A percentile compares a stretch with the other conserved stretches of the same genome.
phyloP scores from a whole-genome alignment of 805 yeast genomes.

The Candida quercuum region DNA sequence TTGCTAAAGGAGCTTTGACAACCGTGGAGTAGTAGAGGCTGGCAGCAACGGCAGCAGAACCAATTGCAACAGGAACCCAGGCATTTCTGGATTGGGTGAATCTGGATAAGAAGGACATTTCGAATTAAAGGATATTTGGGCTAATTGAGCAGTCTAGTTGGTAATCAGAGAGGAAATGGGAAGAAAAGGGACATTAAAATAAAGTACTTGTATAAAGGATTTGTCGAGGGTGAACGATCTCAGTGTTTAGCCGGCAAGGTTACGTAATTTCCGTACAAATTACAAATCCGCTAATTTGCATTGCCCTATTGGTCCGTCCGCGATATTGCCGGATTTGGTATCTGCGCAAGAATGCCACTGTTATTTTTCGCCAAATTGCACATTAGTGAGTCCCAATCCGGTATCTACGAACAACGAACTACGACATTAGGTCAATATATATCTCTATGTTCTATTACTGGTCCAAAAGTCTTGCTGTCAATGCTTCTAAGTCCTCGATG shows the following conservation, averaged over 20 bases:
- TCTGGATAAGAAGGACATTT: conserved; percentile 25
- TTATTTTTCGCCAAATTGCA: too few relatives aligned
- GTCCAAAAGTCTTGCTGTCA: conserved; percentile 47
- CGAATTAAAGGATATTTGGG: background rate
- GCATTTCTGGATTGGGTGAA: conserved; percentile 12
- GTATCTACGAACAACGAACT: too few relatives aligned
- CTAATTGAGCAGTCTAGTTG: background rate
- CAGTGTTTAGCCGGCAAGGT: too few relatives aligned
- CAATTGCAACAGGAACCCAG: conserved; percentile 36
- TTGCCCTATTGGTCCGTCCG: too few relatives aligned
- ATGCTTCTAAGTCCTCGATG: conserved; percentile 88
- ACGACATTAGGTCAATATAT: too few relatives aligned
- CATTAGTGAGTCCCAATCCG: too few relatives aligned
- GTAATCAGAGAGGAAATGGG: background rate
- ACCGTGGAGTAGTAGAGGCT: conserved; percentile 26
- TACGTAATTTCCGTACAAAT: too few relatives aligned
- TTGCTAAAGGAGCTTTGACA: conserved; percentile 22
- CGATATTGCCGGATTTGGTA: too few relatives aligned
- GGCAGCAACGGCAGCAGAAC: conserved; percentile 43
- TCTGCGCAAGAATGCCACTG: too few relatives aligned
- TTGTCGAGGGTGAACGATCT: too few relatives aligned
- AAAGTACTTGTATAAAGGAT: too few relatives aligned
- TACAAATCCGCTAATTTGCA: too few relatives aligned
- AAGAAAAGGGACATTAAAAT: background rate
- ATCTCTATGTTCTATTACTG: conserved; percentile 1